These are phyloP conservation scores for Fusarium nisikadoi DNA, from an alignment of 2,329 filamentous ascomycete genomes.

Conservation along the genomic window DNA sequence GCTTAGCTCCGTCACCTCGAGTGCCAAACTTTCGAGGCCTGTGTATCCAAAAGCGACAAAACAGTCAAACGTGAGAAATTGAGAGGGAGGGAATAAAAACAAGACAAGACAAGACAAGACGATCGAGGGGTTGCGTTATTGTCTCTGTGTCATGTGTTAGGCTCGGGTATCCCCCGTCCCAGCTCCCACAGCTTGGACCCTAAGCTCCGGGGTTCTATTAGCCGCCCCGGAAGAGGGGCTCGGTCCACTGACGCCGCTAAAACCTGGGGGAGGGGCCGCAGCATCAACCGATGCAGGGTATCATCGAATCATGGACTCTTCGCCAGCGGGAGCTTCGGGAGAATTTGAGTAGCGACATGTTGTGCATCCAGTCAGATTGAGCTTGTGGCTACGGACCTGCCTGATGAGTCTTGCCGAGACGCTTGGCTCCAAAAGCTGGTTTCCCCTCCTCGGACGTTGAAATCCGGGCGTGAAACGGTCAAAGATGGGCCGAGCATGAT, in stretches of 20 bases:
- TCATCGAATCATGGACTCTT: slow-evolving; percentile 21
- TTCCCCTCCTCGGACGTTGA: slow-evolving; percentile 32
- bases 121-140: slow-evolving; percentile 33
- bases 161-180: slow-evolving; percentile 20
- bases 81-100: slow-evolving; percentile 16
- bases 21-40: slow-evolving; percentile 10
- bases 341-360: slow-evolving; percentile 6
- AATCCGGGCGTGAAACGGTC: slow-evolving; percentile 23
- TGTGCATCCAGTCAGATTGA: background rate
- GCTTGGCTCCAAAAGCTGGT: slow-evolving; percentile 14
- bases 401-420: slow-evolving; percentile 22
- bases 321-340: slow-evolving; percentile 30
- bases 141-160: slow-evolving; percentile 37
- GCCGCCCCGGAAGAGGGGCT: slow-evolving; percentile 35
- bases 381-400: slow-evolving; percentile 10
- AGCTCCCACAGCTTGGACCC: slow-evolving; percentile 16
- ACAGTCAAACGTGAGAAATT: background rate
- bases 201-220: slow-evolving; percentile 30
- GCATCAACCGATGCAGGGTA: slow-evolving; percentile 3
- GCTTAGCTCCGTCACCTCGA: background rate
- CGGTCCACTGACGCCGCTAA: slow-evolving; percentile 28
- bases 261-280: slow-evolving; percentile 37
- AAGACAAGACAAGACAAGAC: slow-evolving; percentile 3
- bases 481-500: slow-evolving; percentile 28
- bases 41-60: slow-evolving; percentile 16